A percentile compares a stretch with the other conserved stretches of the same genome.
Conservation (phyloP, 345 rosid genomes). For the Cochlearia excelsa region DNA sequence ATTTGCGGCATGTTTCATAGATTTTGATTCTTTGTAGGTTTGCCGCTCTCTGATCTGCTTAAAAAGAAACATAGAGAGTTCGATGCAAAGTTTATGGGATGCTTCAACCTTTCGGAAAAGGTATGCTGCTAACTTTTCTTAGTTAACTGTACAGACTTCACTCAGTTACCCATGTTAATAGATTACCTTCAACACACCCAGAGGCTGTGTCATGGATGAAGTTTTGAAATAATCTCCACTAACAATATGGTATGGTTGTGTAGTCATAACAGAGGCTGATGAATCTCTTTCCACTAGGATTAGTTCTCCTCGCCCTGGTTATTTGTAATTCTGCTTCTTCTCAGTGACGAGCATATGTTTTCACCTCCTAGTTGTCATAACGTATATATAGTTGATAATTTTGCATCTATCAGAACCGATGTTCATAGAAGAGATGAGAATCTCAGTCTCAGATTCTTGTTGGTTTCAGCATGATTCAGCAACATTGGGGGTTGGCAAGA, state of each 20-base stretch:
- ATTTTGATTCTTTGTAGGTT: slow-evolving; percentile 40
- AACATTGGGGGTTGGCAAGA: slow-evolving; percentile 64
- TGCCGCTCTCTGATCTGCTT: slow-evolving; percentile 53
- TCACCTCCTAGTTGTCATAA: slow-evolving; percentile 17
- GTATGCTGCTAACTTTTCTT: slow-evolving; percentile 33
- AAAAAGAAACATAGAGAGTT: slow-evolving; percentile 60
- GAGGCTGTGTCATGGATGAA: slow-evolving; percentile 3
- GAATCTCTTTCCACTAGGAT: slow-evolving; percentile 10
- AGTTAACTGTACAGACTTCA: neutral
- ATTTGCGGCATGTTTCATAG: slow-evolving; percentile 17
- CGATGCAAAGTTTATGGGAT: slow-evolving; percentile 55
- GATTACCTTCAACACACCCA: slow-evolving; percentile 14
- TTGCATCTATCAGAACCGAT: slow-evolving; percentile 5
- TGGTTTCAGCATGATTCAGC: slow-evolving; percentile 69
- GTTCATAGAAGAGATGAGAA: slow-evolving; percentile 10
- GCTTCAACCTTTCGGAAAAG: slow-evolving; percentile 62
- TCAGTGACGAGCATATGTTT: slow-evolving; percentile 16
- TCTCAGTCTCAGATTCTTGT: slow-evolving; percentile 21
- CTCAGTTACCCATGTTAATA: slow-evolving; percentile 3
- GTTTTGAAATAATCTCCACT: neutral
- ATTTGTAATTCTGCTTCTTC: slow-evolving; percentile 3
- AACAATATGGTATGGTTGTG: slow-evolving; percentile 8
- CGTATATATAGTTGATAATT: slow-evolving; percentile 6
- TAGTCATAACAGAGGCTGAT: slow-evolving; percentile 12
- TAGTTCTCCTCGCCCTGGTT: slow-evolving; percentile 1